phyloP scores from a whole-genome alignment of 441 rosid genomes.

The Mallotus japonicus region DNA sequence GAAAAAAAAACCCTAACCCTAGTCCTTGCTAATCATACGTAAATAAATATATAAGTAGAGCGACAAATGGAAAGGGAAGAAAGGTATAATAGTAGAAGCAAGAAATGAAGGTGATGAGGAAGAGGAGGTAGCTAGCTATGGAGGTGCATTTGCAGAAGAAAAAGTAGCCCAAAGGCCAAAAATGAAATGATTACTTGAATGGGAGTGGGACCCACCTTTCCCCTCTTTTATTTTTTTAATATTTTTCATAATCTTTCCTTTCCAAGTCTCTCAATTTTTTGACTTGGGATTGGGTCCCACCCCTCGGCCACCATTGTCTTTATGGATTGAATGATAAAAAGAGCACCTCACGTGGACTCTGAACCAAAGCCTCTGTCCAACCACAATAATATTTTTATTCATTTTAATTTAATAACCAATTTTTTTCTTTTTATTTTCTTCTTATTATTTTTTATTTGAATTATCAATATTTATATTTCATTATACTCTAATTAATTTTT shows the following conservation, averaged over 20 bases:
- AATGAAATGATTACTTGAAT: conserved; percentile 56
- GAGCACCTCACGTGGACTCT: conserved; percentile 91
- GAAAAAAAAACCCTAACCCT: conserved; percentile 15
- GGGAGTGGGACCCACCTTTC: conserved; percentile 41
- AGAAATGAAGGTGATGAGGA: too few species aligned
- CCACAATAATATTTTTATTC: conserved; percentile 32
- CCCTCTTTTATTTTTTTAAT: too few species aligned
- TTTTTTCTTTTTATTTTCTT: not conserved
- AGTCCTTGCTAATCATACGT: conserved; percentile 7
- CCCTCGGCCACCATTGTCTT: conserved; percentile 66
- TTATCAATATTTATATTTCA: too few species aligned
- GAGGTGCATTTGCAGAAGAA: conserved; percentile 27
- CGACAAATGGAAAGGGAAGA: not conserved
- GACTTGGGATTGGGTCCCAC: conserved; percentile 62
- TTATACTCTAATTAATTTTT: too few species aligned
- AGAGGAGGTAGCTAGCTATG: too few species aligned
- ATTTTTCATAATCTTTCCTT: conserved; percentile 36
- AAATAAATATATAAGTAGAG: not conserved
- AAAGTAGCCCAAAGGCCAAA: conserved; percentile 41
- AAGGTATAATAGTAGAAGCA: not conserved
- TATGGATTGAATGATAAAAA: conserved; percentile 77
- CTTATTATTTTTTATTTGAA: not conserved
- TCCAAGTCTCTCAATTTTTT: conserved; percentile 40
- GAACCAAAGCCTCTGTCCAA: conserved; percentile 69
- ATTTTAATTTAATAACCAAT: too few species aligned